Evolutionary conservation across 2,329 filamentous ascomycete species (phyloP).

Genomic region (Penicillium sp.): DNA sequence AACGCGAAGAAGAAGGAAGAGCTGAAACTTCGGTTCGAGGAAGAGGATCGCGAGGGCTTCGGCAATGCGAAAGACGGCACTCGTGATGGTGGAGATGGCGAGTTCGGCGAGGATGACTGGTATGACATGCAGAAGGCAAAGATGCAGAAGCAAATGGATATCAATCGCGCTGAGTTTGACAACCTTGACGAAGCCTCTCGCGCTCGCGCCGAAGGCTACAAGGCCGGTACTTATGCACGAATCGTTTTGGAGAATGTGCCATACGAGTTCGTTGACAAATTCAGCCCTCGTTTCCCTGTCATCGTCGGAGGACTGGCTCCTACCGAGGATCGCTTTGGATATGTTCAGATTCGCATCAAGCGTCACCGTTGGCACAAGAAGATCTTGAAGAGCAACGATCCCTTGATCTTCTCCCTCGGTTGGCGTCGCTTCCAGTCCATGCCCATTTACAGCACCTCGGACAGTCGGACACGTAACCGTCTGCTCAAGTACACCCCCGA

Average conservation of each 20-base stretch:
- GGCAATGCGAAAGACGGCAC: slow-evolving; percentile 79
- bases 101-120: slow-evolving; percentile 97
- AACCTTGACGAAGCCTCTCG: slow-evolving; percentile 81
- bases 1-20: slow-evolving; percentile 95
- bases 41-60: slow-evolving; percentile 96
- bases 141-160: slow-evolving; percentile 92
- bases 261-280: slow-evolving; percentile 82
- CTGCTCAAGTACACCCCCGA: slow-evolving; percentile 99
- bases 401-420: slow-evolving; percentile 92
- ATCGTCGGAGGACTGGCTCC: slow-evolving; percentile 88
- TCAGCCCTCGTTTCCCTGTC: slow-evolving; percentile 79
- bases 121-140: slow-evolving; percentile 95
- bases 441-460: slow-evolving; percentile 92
- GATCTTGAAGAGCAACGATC: slow-evolving; percentile 97
- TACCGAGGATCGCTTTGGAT: slow-evolving; percentile 94
- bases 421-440: slow-evolving; percentile 94
- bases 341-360: slow-evolving; percentile 94
- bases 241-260: slow-evolving; percentile 87
- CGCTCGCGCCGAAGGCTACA: slow-evolving; percentile 82
- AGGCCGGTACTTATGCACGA: slow-evolving; percentile 88
- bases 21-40: slow-evolving; percentile 89
- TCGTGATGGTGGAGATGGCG: slow-evolving; percentile 66
- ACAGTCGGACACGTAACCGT: slow-evolving; percentile 87
- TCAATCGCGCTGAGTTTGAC: slow-evolving; percentile 94
- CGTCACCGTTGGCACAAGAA: slow-evolving; percentile 98